phyloP scores from a whole-genome alignment of 139 green algal genomes.

The Micractinium conductrix region DNA sequence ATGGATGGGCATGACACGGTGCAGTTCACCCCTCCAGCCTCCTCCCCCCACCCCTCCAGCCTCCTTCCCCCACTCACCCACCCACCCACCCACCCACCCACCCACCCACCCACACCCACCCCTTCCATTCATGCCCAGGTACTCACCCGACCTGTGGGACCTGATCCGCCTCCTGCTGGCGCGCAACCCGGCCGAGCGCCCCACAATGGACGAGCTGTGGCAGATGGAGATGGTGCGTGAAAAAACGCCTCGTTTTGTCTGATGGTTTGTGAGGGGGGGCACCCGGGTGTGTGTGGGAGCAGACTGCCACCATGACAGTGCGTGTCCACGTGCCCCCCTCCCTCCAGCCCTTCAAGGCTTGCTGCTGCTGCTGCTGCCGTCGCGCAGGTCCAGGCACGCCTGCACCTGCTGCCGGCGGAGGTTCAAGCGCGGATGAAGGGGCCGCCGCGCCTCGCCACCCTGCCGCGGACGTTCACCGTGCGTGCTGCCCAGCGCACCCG shows the following conservation, averaged over 20 bases:
- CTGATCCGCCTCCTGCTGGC: slow-evolving; percentile 19
- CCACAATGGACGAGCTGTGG: slow-evolving; percentile 31
- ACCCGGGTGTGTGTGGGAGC: too few species aligned
- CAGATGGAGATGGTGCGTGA: slow-evolving; percentile 8
- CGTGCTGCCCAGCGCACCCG: too few species aligned
- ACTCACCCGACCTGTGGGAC: slow-evolving; percentile 15
- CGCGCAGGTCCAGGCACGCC: neutral
- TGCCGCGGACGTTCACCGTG: neutral
- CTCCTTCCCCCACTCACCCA: too few species aligned
- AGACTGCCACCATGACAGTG: too few species aligned
- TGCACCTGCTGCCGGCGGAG: neutral
- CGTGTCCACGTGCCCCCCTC: too few species aligned
- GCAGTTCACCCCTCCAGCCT: too few species aligned
- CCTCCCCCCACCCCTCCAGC: too few species aligned
- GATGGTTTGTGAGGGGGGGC: neutral
- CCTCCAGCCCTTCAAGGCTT: too few species aligned
- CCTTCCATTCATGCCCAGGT: neutral
- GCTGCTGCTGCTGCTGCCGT: neutral
- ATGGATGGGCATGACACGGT: too few species aligned
- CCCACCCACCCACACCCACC: too few species aligned
- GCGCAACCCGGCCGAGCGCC: neutral
- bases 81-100: too few species aligned
- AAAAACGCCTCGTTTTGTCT: too few species aligned
- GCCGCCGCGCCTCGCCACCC: neutral
- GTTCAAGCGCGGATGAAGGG: neutral